Percentiles rank a stretch among this genome's conserved stretches.
These are phyloP conservation scores for Cucurbita ficifolia DNA, from an alignment of 306 rosid species.

Conservation along the genomic window DNA sequence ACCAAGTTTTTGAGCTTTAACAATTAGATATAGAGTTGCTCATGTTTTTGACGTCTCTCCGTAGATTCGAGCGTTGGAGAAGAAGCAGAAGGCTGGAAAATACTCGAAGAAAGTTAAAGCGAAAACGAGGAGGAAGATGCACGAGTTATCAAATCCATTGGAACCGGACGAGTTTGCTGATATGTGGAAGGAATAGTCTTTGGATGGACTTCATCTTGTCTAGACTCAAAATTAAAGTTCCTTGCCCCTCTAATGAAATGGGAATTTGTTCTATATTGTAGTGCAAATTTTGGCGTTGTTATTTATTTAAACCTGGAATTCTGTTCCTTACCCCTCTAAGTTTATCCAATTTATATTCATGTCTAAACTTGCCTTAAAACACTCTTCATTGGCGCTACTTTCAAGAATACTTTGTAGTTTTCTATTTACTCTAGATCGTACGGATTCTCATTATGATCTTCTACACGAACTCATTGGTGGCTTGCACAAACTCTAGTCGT, in stretches of 20 bases:
- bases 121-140: slow-evolving; percentile 93
- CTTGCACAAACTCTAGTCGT: no score
- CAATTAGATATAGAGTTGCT: not conserved
- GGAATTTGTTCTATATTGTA: not conserved
- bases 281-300: not conserved
- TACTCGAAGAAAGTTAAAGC: slow-evolving; percentile 94
- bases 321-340: no score
- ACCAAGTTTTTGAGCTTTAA: not conserved
- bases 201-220: not conserved
- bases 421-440: no score
- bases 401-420: no score
- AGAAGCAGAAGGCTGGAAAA: slow-evolving; percentile 64
- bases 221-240: not conserved
- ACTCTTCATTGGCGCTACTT: no score
- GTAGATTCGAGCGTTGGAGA: slow-evolving; percentile 73
- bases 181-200: slow-evolving; percentile 71
- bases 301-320: not conserved
- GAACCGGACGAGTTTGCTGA: slow-evolving; percentile 90
- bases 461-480: no score
- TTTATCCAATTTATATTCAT: no score
- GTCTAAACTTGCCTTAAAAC: no score
- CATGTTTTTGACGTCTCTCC: not conserved
- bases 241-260: not conserved
- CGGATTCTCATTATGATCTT: no score
- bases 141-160: slow-evolving; percentile 65